phyloP scores from a whole-genome alignment of 495 filamentous ascomycete genomes.

The Hypoxylon trugodes region DNA sequence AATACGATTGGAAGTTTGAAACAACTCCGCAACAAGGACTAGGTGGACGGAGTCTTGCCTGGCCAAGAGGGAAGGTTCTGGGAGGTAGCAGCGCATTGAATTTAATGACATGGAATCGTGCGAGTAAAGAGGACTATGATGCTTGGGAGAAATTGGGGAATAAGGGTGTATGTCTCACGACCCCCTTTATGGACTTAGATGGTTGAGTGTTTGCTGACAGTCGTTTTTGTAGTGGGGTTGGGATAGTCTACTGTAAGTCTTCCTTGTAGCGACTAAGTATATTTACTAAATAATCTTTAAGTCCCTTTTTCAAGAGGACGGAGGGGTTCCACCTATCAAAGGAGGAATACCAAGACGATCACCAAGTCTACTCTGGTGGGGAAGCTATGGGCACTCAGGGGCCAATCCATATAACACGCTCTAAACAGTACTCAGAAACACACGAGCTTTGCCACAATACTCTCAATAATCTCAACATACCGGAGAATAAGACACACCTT shows the following conservation, averaged over 20 bases:
- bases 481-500: neutral
- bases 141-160: slow-evolving; percentile 12
- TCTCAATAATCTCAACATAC: neutral
- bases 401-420: neutral
- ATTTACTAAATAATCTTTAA: neutral
- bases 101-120: slow-evolving; percentile 19
- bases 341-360: neutral
- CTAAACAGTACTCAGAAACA: neutral
- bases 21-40: slow-evolving; percentile 9
- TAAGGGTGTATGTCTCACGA: no score
- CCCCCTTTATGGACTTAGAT: no score
- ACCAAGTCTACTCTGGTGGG: neutral
- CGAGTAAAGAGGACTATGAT: slow-evolving; percentile 9
- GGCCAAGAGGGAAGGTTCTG: slow-evolving; percentile 14
- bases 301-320: slow-evolving; percentile 1
- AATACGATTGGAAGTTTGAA: slow-evolving; percentile 20
- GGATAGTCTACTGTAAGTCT: neutral
- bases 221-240: no score
- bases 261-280: neutral
- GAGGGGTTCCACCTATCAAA: neutral
- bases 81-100: slow-evolving; percentile 16
- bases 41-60: neutral
- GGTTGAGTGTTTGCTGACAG: no score
- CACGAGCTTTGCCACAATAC: neutral
- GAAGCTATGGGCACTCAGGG: neutral